Evolutionary conservation across 1,284 basidiomycete species (phyloP).

Genomic region (Marasmius oreades): DNA sequence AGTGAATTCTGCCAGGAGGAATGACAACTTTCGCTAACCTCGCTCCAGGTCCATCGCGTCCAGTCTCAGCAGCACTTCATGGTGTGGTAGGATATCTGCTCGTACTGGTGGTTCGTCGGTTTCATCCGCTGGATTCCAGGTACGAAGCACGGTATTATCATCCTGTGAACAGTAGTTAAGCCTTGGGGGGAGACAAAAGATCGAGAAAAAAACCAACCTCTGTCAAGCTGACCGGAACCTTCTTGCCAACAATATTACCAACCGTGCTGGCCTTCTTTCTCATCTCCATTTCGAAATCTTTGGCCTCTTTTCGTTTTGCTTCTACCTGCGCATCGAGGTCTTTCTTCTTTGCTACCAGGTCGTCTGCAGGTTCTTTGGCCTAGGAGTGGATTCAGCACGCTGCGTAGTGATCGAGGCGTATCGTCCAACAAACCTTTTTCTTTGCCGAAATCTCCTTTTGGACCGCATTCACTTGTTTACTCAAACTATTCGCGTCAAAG

Average conservation of each 20-base stretch:
- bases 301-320: slow-evolving; percentile 70
- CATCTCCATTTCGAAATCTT: slow-evolving; percentile 79
- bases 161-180: slow-evolving; percentile 45
- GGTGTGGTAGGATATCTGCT: slow-evolving; percentile 87
- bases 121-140: slow-evolving; percentile 86
- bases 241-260: slow-evolving; percentile 91
- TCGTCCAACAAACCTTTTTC: slow-evolving; percentile 68
- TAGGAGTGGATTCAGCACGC: slow-evolving; percentile 26
- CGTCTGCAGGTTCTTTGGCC: slow-evolving; percentile 90
- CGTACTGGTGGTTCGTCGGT: slow-evolving; percentile 51
- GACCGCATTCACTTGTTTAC: slow-evolving; percentile 84
- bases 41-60: slow-evolving; percentile 97
- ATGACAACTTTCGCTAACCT: slow-evolving; percentile 44
- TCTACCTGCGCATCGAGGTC: slow-evolving; percentile 78
- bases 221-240: slow-evolving; percentile 82
- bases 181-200: too few relatives aligned
- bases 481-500: slow-evolving; percentile 76
- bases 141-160: slow-evolving; percentile 80
- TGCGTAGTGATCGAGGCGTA: background rate
- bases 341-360: slow-evolving; percentile 79
- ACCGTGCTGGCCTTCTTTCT: slow-evolving; percentile 78
- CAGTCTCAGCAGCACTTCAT: slow-evolving; percentile 91
- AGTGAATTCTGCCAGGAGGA: background rate
- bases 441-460: slow-evolving; percentile 94
- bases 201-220: slow-evolving; percentile 58